phyloP scores from a whole-genome alignment of 2,329 filamentous ascomycete genomes.

The Fonsecaea nubica region DNA sequence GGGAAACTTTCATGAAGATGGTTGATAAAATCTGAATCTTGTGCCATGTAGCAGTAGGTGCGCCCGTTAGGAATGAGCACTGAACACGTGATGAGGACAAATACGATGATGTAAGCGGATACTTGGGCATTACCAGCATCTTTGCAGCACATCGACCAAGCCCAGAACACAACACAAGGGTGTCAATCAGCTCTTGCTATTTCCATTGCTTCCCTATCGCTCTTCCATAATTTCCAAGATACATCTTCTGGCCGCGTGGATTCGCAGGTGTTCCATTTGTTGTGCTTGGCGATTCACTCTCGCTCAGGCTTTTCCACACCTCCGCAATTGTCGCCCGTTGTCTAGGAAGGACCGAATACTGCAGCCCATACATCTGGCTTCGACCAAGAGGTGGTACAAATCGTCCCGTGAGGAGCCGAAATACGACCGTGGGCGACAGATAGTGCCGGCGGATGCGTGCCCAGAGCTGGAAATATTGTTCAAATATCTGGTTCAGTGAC shows the following conservation, averaged over 20 bases:
- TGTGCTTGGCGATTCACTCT: conserved; percentile 39
- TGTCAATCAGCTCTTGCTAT: not conserved
- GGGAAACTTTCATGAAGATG: not conserved
- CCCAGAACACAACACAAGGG: not conserved
- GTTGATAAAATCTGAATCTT: not conserved
- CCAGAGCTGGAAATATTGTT: conserved; percentile 95
- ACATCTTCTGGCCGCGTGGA: conserved; percentile 88
- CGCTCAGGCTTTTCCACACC: conserved; percentile 78
- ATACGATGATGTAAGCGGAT: conserved; percentile 13
- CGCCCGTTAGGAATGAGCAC: no score
- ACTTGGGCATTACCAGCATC: not conserved
- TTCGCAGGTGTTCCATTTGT: conserved; percentile 49
- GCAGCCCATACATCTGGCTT: conserved; percentile 91
- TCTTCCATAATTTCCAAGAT: conserved; percentile 71
- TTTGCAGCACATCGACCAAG: not conserved
- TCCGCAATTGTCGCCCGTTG: conserved; percentile 79
- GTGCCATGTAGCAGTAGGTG: not conserved
- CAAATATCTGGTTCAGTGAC: conserved; percentile 90
- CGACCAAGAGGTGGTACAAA: conserved; percentile 96
- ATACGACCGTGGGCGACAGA: conserved; percentile 82
- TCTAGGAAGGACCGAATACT: conserved; percentile 96
- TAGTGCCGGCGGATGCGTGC: conserved; percentile 95
- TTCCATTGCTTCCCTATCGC: conserved; percentile 33
- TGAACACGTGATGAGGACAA: not conserved
- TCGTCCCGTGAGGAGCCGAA: conserved; percentile 85